A percentile compares a stretch with the other conserved stretches of the same genome.
Evolutionary conservation across 2,329 filamentous ascomycete species (phyloP).

Genomic region (Aspergillus pseudoterreus): DNA sequence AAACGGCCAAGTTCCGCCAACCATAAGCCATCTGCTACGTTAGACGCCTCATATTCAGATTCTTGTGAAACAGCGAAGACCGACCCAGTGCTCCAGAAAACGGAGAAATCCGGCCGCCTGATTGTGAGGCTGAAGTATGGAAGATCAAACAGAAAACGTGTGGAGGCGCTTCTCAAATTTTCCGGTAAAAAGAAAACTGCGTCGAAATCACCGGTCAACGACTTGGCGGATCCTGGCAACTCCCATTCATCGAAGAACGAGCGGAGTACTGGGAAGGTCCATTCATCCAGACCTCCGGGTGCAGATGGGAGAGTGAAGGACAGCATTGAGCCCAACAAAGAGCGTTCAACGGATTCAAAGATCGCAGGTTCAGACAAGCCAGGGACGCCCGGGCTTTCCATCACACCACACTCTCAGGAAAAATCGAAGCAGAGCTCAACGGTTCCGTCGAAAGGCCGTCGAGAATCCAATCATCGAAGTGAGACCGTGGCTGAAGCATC

Average conservation of each 20-base stretch:
- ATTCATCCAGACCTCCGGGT: constrained; percentile 16
- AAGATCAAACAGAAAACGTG: constrained; percentile 46
- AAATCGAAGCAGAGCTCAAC: constrained; percentile 26
- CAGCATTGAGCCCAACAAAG: constrained; percentile 19
- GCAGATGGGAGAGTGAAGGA: constrained; percentile 15
- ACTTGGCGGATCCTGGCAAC: constrained; percentile 19
- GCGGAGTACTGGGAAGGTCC: constrained; percentile 7
- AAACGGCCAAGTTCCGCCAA: constrained; percentile 8
- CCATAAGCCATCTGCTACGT: constrained; percentile 10
- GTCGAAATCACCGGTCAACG: constrained; percentile 23
- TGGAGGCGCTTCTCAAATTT: constrained; percentile 46
- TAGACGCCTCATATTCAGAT: constrained; percentile 2
- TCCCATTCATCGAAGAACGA: constrained; percentile 16
- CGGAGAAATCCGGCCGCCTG: constrained; percentile 23
- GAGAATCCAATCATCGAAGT: constrained; percentile 33
- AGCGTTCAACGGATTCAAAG: constrained; percentile 34
- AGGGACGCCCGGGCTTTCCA: constrained; percentile 30
- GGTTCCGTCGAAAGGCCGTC: constrained; percentile 44
- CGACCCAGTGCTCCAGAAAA: constrained; percentile 2
- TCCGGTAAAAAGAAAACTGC: constrained; percentile 34
- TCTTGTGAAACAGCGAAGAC: constrained; percentile 8
- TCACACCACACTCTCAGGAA: constrained; percentile 27
- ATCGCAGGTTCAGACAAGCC: constrained; percentile 31
- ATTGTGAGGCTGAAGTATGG: constrained; percentile 52
- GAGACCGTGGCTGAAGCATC: constrained; percentile 40